Conservation (phyloP, 257 asterid species). For the Thymus mandschuricus region DNA sequence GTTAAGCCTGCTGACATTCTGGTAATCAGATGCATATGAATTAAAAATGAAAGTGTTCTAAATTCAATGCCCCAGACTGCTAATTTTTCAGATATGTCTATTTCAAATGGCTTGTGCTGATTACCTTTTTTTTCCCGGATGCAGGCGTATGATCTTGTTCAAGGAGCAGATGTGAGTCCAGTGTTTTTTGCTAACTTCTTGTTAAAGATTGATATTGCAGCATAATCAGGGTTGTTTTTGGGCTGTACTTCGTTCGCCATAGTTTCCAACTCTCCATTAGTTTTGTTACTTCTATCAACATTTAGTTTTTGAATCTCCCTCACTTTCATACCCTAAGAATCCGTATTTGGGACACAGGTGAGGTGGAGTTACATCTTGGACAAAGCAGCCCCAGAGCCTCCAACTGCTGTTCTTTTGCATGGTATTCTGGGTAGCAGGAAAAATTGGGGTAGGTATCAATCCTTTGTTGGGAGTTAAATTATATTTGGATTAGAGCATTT, state of each 20-base stretch:
- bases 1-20: constrained; percentile 79
- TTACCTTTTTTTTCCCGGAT: constrained; percentile 20
- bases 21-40: constrained; percentile 48
- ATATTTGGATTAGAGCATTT: constrained; percentile 1
- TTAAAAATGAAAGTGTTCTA: neutral
- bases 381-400: constrained; percentile 81
- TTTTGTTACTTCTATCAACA: neutral
- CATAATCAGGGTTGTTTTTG: constrained; percentile 11
- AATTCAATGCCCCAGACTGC: neutral
- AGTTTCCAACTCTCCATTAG: neutral
- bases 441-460: constrained; percentile 78
- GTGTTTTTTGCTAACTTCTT: constrained; percentile 14
- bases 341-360: constrained; percentile 57
- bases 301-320: too few species aligned
- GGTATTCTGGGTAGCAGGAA: constrained; percentile 98
- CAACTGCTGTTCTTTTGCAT: constrained; percentile 95
- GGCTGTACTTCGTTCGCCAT: neutral
- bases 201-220: constrained; percentile 11
- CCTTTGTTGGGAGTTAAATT: constrained; percentile 30
- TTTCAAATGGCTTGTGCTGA: constrained; percentile 28
- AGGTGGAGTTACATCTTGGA: constrained; percentile 90
- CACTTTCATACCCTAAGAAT: neutral
- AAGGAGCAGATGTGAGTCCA: constrained; percentile 86
- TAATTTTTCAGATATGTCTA: neutral
- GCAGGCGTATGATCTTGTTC: constrained; percentile 97